Conservation (phyloP, 73 alveolate species). For the Urostyla sp. region DNA sequence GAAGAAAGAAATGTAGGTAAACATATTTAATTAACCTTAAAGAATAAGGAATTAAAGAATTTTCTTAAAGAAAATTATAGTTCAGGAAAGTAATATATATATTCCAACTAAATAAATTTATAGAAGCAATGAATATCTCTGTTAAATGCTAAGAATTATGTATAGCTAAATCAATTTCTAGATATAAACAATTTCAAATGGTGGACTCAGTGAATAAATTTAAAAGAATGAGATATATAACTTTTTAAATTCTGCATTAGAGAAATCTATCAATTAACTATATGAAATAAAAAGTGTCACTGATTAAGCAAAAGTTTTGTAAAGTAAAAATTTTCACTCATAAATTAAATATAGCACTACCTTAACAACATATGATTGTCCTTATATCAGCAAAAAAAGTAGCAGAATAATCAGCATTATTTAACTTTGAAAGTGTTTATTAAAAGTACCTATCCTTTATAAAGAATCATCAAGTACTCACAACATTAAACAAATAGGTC, state of each 20-base stretch:
- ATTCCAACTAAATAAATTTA: not conserved
- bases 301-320: constrained; percentile 40
- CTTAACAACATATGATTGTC: constrained; percentile 57
- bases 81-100: constrained; percentile 32
- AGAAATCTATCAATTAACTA: not conserved
- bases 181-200: too few species aligned
- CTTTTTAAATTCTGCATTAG: not conserved
- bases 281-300: constrained; percentile 3
- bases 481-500: constrained; percentile 25
- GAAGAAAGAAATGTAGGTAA: not conserved
- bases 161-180: constrained; percentile 43
- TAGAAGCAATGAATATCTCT: constrained; percentile 61
- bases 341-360: constrained; percentile 33
- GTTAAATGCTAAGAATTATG: constrained; percentile 42
- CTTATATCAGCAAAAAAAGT: constrained; percentile 53
- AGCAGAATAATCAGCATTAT: constrained; percentile 14
- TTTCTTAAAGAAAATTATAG: constrained; percentile 24
- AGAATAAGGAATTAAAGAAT: not conserved
- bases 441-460: constrained; percentile 24
- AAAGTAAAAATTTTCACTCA: constrained; percentile 6
- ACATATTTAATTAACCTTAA: not conserved
- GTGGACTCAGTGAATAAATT: constrained; percentile 1
- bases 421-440: constrained; percentile 56
- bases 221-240: not conserved
- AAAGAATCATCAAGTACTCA: not conserved